A percentile compares a stretch with the other conserved stretches of the same genome.
phyloP scores from a whole-genome alignment of 352 stramenopile genomes.

The Phytophthora macrochlamydospora region DNA sequence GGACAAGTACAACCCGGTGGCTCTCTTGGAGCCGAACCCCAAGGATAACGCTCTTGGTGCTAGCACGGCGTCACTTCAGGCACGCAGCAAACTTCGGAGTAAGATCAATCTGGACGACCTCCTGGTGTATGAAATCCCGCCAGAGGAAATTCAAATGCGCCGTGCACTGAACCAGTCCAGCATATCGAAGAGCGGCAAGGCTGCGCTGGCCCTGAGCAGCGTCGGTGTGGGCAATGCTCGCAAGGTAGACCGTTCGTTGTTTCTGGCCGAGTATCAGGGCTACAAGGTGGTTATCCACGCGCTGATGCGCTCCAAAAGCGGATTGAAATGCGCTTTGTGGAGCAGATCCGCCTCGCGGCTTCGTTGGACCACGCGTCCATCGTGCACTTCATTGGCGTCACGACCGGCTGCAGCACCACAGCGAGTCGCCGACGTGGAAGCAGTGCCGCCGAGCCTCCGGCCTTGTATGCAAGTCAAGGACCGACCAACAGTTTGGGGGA shows the following conservation, averaged over 20 bases:
- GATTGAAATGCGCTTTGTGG: constrained; percentile 61
- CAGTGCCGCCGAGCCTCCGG: constrained; percentile 15
- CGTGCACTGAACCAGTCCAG: constrained; percentile 36
- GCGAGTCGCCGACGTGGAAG: constrained; percentile 35
- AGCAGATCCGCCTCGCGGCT: constrained; percentile 70
- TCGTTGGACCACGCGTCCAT: constrained; percentile 68
- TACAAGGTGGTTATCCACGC: constrained; percentile 74
- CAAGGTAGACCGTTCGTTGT: constrained; percentile 38
- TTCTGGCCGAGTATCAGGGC: constrained; percentile 71
- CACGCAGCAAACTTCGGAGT: constrained; percentile 45
- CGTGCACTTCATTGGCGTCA: constrained; percentile 83
- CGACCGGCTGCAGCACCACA: constrained; percentile 51
- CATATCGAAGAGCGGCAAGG: constrained; percentile 28
- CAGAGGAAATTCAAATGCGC: constrained; percentile 66
- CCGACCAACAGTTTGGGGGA: constrained; percentile 29
- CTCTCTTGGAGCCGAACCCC: constrained; percentile 65
- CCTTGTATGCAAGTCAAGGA: constrained; percentile 19
- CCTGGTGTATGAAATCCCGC: constrained; percentile 76
- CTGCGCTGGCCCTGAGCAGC: constrained; percentile 33
- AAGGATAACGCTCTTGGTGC: constrained; percentile 28
- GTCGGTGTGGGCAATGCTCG: constrained; percentile 24
- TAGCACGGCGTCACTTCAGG: constrained; percentile 36
- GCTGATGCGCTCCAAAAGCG: constrained; percentile 59
- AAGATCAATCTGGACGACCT: constrained; percentile 69
- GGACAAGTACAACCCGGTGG: constrained; percentile 57